A percentile compares a stretch with the other conserved stretches of the same genome.
phyloP scores from a whole-genome alignment of 345 rosid genomes.

The Brassica carinata region DNA sequence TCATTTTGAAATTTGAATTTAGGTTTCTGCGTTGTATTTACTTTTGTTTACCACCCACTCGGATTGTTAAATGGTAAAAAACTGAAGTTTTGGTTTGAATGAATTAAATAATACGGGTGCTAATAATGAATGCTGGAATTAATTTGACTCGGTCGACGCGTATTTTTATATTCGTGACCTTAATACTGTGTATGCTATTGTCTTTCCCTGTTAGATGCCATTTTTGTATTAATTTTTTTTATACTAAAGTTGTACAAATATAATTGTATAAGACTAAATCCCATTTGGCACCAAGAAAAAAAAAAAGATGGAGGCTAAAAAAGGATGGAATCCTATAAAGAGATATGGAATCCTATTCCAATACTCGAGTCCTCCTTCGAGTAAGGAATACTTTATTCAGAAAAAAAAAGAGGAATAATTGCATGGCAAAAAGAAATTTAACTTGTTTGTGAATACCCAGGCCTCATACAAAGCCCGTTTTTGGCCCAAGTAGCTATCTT shows the following conservation, averaged over 20 bases:
- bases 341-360: background rate
- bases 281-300: too few species aligned
- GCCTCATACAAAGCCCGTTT: constrained; percentile 1
- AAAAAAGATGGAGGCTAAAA: background rate
- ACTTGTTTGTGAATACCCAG: background rate
- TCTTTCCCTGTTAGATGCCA: background rate
- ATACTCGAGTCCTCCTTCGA: background rate
- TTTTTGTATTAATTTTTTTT: background rate
- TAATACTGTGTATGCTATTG: too few species aligned
- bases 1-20: background rate
- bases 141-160: background rate
- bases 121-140: background rate
- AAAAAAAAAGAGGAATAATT: background rate
- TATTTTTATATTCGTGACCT: background rate
- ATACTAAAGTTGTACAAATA: background rate
- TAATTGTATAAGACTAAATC: background rate
- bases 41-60: background rate
- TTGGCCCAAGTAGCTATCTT: constrained; percentile 11
- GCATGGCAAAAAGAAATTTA: background rate
- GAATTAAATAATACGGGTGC: background rate
- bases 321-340: background rate
- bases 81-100: background rate
- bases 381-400: background rate
- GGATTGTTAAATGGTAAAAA: background rate
- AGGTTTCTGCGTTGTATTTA: background rate